Evolutionary conservation across 345 rosid species (phyloP).

Genomic region (Melaleuca quinquenervia): DNA sequence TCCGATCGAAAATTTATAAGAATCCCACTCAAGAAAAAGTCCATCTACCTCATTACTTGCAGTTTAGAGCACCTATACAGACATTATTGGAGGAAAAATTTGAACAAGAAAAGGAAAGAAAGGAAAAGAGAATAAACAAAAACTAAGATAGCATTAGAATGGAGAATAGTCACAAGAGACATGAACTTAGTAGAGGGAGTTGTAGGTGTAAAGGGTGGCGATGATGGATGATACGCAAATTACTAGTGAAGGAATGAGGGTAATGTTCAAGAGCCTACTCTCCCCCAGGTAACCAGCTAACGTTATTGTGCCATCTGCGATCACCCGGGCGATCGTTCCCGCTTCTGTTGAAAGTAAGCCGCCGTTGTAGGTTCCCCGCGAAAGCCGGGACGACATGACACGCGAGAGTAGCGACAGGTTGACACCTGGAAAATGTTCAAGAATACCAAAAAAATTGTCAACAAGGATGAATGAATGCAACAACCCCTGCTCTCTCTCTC

Average conservation of each 20-base stretch:
- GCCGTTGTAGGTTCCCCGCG: conserved; percentile 94
- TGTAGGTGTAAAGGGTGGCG: conserved; percentile 84
- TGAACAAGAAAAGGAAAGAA: neutral
- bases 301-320: conserved; percentile 90
- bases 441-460: neutral
- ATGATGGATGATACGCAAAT: conserved; percentile 66
- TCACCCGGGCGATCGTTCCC: conserved; percentile 85
- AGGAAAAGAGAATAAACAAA: neutral
- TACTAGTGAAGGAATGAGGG: conserved; percentile 78
- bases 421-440: conserved; percentile 39
- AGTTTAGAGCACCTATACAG: neutral
- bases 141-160: neutral
- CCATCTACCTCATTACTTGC: neutral
- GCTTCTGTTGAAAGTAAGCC: conserved; percentile 95
- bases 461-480: neutral
- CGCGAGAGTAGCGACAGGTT: conserved; percentile 82
- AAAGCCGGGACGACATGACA: conserved; percentile 95
- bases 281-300: conserved; percentile 80
- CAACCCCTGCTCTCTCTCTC: neutral
- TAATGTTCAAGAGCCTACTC: conserved; percentile 58
- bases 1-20: neutral
- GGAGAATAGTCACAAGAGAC: neutral
- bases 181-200: conserved; percentile 55
- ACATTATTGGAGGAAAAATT: neutral
- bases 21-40: neutral